Percentiles rank a stretch among this genome's conserved stretches.
Conservation (phyloP, 768 basidiomycete genomes). For the Dacryopinax spathularia region DNA sequence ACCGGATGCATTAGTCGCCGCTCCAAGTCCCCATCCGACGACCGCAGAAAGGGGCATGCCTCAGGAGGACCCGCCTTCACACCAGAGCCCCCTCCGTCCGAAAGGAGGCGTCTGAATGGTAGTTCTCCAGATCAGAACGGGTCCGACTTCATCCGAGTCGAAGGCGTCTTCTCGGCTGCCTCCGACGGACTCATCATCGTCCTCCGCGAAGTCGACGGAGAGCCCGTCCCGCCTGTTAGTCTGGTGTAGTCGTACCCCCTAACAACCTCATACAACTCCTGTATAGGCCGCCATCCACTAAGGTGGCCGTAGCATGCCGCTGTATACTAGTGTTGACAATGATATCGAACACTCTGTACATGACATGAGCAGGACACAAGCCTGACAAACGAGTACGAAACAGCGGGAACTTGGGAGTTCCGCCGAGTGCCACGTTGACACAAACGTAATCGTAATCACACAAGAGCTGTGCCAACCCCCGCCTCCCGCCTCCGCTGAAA, state of each 20-base stretch:
- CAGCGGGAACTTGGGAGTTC: neutral
- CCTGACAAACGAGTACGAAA: neutral
- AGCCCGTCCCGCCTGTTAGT: neutral
- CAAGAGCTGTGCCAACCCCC: too few species aligned
- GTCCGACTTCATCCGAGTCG: neutral
- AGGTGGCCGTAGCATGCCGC: too few species aligned
- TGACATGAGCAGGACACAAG: neutral
- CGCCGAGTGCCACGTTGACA: too few species aligned
- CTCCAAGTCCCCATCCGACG: neutral
- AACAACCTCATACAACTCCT: too few species aligned
- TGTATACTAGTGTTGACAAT: neutral
- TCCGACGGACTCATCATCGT: conserved; percentile 2
- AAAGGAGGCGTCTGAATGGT: neutral
- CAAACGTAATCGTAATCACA: neutral
- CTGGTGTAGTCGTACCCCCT: too few species aligned
- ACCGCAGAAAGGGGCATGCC: neutral
- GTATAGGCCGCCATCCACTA: too few species aligned
- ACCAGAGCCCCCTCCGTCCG: neutral
- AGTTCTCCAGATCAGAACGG: neutral
- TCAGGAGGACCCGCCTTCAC: neutral
- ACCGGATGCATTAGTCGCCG: neutral
- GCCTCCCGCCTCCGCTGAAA: neutral
- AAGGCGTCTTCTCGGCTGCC: neutral
- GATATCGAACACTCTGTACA: too few species aligned
- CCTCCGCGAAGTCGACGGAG: neutral